Evolutionary conservation across 2,329 filamentous ascomycete genomes (phyloP), one percentile per base, ranked within the genome.

Genomic region (Chrysosporium queenslandicum): DNA sequence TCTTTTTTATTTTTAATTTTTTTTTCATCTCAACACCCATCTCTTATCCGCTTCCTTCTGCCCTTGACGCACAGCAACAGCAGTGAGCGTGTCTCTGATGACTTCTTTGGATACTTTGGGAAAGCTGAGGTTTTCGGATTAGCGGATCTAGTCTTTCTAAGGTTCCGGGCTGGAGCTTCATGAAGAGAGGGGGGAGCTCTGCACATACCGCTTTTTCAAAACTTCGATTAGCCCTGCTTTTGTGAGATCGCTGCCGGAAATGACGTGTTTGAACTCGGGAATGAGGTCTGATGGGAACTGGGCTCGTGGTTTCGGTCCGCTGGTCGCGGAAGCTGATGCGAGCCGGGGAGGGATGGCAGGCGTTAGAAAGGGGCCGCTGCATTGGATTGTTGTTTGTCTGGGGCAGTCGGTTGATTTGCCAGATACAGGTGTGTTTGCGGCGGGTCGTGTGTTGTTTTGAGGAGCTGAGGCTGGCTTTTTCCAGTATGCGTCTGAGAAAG

Each of bases 401-500:
- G 52, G 37, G 23, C 30, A 41, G 49, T 53, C 47, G 43, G 50
- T 55, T 50, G 43, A 54, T 40, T 53, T 60, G 50, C 23, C 25
- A n/a, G 40, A 16, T 4, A 34, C 16, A 32, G 25, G 12, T 12
- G 18, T 9, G 16, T 18, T 32, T 16, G 18, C 23, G 3, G 27
- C 40, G 46, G 25, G 56, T 55, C 20, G 58, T n/a, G 55, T n/a
- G 42, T 30, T 58, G 47, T 63, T 60, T 32, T 58, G 47, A 30
- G 20, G 32, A 14, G 55, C 54, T 52, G 55, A 51, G 8, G 61
- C 60, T 4, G 66, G 64, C 36, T 65, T 66, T 27, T 67, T 66
- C 92, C 92, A 97, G 67, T 97, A 97, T 0, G 74, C 68, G 0
- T 80, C 81, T 0, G 87, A 90, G 64, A 91, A 94, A 0, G 92